phyloP scores from a whole-genome alignment of 768 basidiomycete species.

The Glaciozyma antarctica region DNA sequence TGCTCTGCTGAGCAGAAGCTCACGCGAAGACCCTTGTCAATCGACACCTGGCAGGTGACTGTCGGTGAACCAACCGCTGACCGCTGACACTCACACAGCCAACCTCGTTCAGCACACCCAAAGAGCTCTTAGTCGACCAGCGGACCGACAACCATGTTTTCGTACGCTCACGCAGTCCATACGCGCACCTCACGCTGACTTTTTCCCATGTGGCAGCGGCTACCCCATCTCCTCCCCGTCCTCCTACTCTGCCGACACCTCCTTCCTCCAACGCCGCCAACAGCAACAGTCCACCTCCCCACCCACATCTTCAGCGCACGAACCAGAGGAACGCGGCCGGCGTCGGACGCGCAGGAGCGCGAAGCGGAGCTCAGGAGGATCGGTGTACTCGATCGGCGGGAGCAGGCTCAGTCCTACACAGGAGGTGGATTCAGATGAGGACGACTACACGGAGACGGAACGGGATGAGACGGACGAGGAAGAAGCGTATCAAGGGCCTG shows the following conservation, averaged over 20 bases:
- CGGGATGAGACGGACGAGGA: background rate
- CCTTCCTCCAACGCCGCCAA: background rate
- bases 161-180: too few species aligned
- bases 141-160: too few species aligned
- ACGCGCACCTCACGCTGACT: too few species aligned
- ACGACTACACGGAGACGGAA: background rate
- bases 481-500: background rate
- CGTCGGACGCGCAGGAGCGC: background rate
- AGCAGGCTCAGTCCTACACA: conserved; percentile 20
- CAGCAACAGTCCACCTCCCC: background rate
- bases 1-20: too few species aligned
- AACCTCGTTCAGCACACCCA: too few species aligned
- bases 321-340: background rate
- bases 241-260: background rate
- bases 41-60: too few species aligned
- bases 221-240: background rate
- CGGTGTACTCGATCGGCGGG: conserved; percentile 13
- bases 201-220: background rate
- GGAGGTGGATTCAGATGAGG: conserved; percentile 10
- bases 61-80: too few species aligned
- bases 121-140: too few species aligned
- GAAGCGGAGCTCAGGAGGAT: conserved; percentile 1
- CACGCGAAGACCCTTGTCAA: too few species aligned
- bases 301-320: background rate
- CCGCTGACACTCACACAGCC: too few species aligned